Percentiles rank a stretch among this genome's conserved stretches.
phyloP scores from a whole-genome alignment of 192 early-diverging fungal species.

The Obelidium mucronatum region DNA sequence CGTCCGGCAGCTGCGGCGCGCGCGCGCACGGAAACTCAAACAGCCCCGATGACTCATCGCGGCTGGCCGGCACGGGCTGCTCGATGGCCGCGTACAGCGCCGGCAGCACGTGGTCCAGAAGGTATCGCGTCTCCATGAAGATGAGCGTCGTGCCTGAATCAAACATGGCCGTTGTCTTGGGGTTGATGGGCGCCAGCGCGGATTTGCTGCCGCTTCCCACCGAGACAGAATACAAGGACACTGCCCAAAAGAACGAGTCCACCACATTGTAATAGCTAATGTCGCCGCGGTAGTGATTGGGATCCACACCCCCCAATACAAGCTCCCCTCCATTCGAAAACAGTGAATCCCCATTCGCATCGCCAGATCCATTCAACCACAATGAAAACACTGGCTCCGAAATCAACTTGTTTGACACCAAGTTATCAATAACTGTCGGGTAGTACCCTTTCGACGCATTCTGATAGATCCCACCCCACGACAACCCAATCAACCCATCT shows the following conservation, averaged over 20 bases:
- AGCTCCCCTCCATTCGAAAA: not conserved
- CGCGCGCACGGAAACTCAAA: not conserved
- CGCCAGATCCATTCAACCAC: not conserved
- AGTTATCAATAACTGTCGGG: slow-evolving; percentile 7
- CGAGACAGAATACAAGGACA: not conserved
- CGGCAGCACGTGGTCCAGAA: not conserved
- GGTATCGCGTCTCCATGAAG: not conserved
- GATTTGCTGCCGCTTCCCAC: not conserved
- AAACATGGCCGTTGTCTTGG: not conserved
- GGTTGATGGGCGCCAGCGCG: not conserved
- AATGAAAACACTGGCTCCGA: slow-evolving; percentile 17
- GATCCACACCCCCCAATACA: slow-evolving; percentile 6
- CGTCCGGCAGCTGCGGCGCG: not conserved
- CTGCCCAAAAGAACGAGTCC: not conserved
- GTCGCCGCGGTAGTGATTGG: not conserved
- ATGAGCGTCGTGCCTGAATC: slow-evolving; percentile 10
- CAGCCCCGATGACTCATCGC: not conserved
- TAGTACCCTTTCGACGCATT: not conserved
- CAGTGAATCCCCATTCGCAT: not conserved
- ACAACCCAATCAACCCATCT: slow-evolving; percentile 12
- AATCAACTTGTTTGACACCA: not conserved
- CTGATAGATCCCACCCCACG: not conserved
- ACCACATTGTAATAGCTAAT: not conserved
- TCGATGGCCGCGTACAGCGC: not conserved
- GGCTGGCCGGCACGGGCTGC: no score